These are phyloP conservation scores for Flagelloscypha sp. DNA, from an alignment of 768 basidiomycete species.

Conservation along the genomic window DNA sequence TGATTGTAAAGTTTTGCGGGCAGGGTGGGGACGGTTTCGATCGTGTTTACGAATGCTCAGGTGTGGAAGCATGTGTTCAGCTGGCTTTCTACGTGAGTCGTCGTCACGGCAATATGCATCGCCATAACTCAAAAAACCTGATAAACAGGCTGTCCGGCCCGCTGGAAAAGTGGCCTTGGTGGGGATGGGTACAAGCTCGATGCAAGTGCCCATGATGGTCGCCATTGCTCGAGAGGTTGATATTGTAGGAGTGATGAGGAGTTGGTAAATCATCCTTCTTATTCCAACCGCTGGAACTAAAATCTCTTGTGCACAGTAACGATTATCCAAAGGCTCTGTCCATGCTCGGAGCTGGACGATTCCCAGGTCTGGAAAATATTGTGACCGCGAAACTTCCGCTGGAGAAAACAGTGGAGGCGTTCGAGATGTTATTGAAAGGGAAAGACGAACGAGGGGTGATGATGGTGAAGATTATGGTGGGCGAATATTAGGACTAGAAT, in stretches of 20 bases:
- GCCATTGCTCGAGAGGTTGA: slow-evolving; percentile 88
- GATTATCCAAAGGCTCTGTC: too few relatives aligned
- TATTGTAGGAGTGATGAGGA: too few relatives aligned
- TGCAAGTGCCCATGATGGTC: slow-evolving; percentile 72
- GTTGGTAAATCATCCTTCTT: too few relatives aligned
- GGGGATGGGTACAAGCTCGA: slow-evolving; percentile 88
- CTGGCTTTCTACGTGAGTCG: slow-evolving; percentile 78
- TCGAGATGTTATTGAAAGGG: slow-evolving; percentile 72
- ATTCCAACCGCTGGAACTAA: too few relatives aligned
- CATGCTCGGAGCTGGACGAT: too few relatives aligned
- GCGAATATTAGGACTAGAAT: too few relatives aligned
- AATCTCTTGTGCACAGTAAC: too few relatives aligned
- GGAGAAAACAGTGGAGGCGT: slow-evolving; percentile 60
- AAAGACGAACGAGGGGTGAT: slow-evolving; percentile 71
- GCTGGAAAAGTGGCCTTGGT: slow-evolving; percentile 91
- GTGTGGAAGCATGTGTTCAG: slow-evolving; percentile 87
- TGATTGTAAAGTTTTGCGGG: slow-evolving; percentile 47
- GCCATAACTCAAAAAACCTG: too few relatives aligned
- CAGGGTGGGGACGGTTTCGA: slow-evolving; percentile 87
- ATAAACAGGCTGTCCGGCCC: slow-evolving; percentile 66
- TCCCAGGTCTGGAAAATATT: too few relatives aligned
- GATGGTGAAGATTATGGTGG: slow-evolving; percentile 88
- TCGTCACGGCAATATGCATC: too few relatives aligned
- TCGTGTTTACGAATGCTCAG: slow-evolving; percentile 91
- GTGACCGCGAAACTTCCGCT: too few relatives aligned